Base-by-base conservation (phyloP, 177 flowering plant genomes). In the Vitis hybrid region DNA sequence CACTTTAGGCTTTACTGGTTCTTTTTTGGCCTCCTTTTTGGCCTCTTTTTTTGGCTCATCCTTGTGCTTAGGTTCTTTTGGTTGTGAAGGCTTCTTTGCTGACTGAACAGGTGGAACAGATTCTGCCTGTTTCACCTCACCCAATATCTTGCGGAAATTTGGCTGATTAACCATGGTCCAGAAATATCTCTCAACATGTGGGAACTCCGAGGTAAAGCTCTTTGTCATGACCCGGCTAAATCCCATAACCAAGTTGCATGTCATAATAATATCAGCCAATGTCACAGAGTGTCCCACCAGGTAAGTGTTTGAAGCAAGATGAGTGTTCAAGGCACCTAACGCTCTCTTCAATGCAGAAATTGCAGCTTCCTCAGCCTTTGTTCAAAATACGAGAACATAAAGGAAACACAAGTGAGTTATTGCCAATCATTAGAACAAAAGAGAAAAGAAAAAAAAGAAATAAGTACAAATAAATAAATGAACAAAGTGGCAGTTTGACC, bases 91-190 rank as follows among this genome's bases (percentile, higher is more conserved):
- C 79, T 90, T 95, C 82, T 86, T 91, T 10, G 75, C 76, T n/a
- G 90, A 76, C 12, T 62, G 81, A 76, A 93, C 77, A 45, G 97
- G 86, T n/a, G 76, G 79, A 68, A 91, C 82, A 57, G 92, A 68
- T 13, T 87, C 90, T 10, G 94, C 51, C 80, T 95, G 99, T 68
- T 90, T 89, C 1, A 90, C 83, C 57, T 87, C 92, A 76, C 97
- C 99, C 70, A 93, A 8, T 48, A 88, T 60, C 84, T 90, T 91
- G 59, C 63, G 70, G 74, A 93, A 79, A 45, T 86, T 85, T 65
- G 98, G 99, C 57, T 95, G 97, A 79, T 93, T 88, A 57, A 87
- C 93, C 88, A 95, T 57, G 39, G 99, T 93, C 99, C 99, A 95
- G 63, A 93, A 93, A 78, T 95, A 95, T 64, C 99, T 87, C 82